Evolutionary conservation across 1,284 basidiomycete species (phyloP), one percentile per base, ranked within the genome.

Genomic region (Chondrostereum purpureum): DNA sequence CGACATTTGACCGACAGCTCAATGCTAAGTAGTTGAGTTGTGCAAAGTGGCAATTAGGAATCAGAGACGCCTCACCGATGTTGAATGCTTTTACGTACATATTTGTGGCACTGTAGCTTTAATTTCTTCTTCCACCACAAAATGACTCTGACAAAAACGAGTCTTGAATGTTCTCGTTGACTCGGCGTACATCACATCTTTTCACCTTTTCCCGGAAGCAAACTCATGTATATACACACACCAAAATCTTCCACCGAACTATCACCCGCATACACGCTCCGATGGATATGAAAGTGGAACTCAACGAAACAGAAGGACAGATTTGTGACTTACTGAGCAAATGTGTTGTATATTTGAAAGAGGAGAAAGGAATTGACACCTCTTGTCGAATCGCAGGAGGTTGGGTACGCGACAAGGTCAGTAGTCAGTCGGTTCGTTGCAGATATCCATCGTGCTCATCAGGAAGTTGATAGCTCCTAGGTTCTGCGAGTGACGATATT

Each of bases 391-490:
- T 95, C 45, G 93, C 92, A 6, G 94, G 94, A 24, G 94, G 94
- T 22, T 98, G 94, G 94, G 94, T 97, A 36, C 73, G 94, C 55
- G 95, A 99, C 68, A 99, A 99, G 83, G 92, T 91, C 55, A 64
- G 42, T 43, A 67, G 59, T 35, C n/a, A 21, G 27, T 48, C 21
- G 38, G 44, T 35, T 42, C 48, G 48, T 44, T 39, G 41, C n/a
- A n/a, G n/a, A n/a, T n/a, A 44, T 33, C 43, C 36, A 22, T 35
- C 31, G 45, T 45, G 23, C 52, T 55, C 27, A 48, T 34, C 35
- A 8, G 27, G 27, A 31, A 31, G n/a, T n/a, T n/a, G 39, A 47
- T 63, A 97, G 94, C 72, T 99, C 24, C 75, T 99, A 21, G 81
- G 83, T 1, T 73, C 80, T 10, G 73, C 88, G 43, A 93, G 89